Conservation (phyloP, 2,329 filamentous ascomycete species). For the Exutisphaerella laricina region DNA sequence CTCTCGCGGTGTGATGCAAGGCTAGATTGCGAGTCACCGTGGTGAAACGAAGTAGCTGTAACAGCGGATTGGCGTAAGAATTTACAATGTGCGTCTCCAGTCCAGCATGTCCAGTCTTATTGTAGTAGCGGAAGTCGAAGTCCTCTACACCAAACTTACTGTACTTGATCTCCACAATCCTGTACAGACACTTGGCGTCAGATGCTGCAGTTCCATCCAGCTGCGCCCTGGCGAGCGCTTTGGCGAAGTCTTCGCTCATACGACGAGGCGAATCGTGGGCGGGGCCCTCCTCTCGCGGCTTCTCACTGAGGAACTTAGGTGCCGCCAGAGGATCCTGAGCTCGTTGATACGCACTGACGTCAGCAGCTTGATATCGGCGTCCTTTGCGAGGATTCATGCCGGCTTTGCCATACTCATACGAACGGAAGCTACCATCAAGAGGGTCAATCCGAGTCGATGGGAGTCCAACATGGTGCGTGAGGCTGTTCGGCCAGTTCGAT, state of each 20-base stretch:
- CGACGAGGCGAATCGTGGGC: constrained; percentile 38
- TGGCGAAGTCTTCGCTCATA: constrained; percentile 54
- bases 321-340: constrained; percentile 60
- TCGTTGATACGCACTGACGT: constrained; percentile 46
- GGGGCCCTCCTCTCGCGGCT: constrained; percentile 58
- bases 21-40: constrained; percentile 82
- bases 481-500: constrained; percentile 82
- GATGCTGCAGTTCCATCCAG: constrained; percentile 67
- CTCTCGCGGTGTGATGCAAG: constrained; percentile 78
- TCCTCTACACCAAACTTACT: constrained; percentile 99
- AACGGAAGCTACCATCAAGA: constrained; percentile 62
- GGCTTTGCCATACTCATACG: constrained; percentile 60
- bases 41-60: constrained; percentile 89
- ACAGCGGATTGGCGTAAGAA: constrained; percentile 86
- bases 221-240: constrained; percentile 62
- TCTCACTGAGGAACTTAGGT: constrained; percentile 93
- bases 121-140: constrained; percentile 97
- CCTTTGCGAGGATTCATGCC: constrained; percentile 53
- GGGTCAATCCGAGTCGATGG: constrained; percentile 71
- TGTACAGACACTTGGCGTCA: constrained; percentile 83
- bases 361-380: constrained; percentile 69
- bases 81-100: constrained; percentile 95
- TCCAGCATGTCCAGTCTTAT: constrained; percentile 85
- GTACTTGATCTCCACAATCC: constrained; percentile 96
- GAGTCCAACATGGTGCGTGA: constrained; percentile 78